Evolutionary conservation across 2,329 filamentous ascomycete species (phyloP).

Genomic region (Waltergamsia citrina): DNA sequence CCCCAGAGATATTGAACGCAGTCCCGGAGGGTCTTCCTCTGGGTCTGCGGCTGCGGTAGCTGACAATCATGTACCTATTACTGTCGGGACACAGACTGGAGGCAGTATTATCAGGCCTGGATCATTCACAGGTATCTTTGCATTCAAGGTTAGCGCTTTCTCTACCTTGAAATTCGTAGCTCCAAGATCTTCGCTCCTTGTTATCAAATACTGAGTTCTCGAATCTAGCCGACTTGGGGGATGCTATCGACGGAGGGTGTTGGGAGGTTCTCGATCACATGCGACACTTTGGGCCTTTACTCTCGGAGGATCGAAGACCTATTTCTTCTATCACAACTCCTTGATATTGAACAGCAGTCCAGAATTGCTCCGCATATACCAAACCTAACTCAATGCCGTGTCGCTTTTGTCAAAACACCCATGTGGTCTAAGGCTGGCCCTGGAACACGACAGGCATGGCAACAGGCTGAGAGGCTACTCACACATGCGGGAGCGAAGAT

Average conservation of each 20-base stretch:
- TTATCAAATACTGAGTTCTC: too few relatives aligned
- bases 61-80: constrained; percentile 48
- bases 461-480: constrained; percentile 28
- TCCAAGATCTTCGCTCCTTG: not conserved
- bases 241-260: constrained; percentile 46
- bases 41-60: constrained; percentile 55
- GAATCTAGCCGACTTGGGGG: constrained; percentile 52
- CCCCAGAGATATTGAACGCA: constrained; percentile 51
- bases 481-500: constrained; percentile 39
- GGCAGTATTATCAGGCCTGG: constrained; percentile 52
- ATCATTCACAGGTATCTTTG: constrained; percentile 45
- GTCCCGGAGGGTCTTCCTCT: constrained; percentile 54
- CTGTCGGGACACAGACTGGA: constrained; percentile 52
- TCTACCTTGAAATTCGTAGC: constrained; percentile 9
- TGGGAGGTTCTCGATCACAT: constrained; percentile 22
- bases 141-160: too few relatives aligned
- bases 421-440: constrained; percentile 38
- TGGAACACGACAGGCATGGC: constrained; percentile 33
- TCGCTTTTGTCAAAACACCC: constrained; percentile 44
- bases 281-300: constrained; percentile 51
- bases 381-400: too few relatives aligned
- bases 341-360: constrained; percentile 10
- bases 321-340: constrained; percentile 26
- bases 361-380: constrained; percentile 46
- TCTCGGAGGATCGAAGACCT: constrained; percentile 46